Base-by-base conservation (phyloP, 163 green algal species). In the Scenedesmus sp. region DNA sequence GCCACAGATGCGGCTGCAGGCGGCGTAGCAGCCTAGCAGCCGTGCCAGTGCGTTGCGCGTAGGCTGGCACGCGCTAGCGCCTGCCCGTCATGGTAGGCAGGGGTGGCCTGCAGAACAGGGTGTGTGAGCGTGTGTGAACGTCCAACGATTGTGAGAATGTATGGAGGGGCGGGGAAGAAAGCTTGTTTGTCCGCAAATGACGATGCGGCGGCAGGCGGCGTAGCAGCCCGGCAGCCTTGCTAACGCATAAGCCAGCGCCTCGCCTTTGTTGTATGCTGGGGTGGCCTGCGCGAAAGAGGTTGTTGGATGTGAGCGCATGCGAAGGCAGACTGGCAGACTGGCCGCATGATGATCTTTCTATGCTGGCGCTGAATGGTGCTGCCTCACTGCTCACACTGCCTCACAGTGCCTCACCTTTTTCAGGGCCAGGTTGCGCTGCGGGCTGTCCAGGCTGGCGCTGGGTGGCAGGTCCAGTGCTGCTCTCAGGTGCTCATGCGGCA, bases 211-310 rank as follows among this genome's bases (percentile, higher is more conserved):
- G 5, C 91, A 9, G 8, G 93, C 94, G 4, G 94, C 91, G 54
- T 95, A 95, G 79, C 87, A 94, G 10, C 77, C 92, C 13, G 93
- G 88, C 84, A 95, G 86, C 7, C 94, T 90, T 5, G 70, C 86
- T 0, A 93, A 84, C 2, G 84, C 91, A 62, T 96, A 96, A 0
- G 91, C 94, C n/a, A 89, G 91, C 10, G 92, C 84, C 67, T 94
- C 8, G 5, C 10, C 9, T 12, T 56, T 8, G 26, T 34, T 60
- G 66, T 91, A 91, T 26, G 54, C n/a, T 1, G 81, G 86, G 4
- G 86, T 91, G 8, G 77, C 62, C 64, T 77, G 67, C 15, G 13
- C 34, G 34, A 46, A 46, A 46, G 34, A 46, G 34, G 34, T 46
- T 46, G 34, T 46, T 46, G 34, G 34, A 46, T 46, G 34, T 46